Percentiles rank a stretch among this genome's conserved stretches.
Conservation (phyloP, 345 rosid species). For the Linum usitatissimum region DNA sequence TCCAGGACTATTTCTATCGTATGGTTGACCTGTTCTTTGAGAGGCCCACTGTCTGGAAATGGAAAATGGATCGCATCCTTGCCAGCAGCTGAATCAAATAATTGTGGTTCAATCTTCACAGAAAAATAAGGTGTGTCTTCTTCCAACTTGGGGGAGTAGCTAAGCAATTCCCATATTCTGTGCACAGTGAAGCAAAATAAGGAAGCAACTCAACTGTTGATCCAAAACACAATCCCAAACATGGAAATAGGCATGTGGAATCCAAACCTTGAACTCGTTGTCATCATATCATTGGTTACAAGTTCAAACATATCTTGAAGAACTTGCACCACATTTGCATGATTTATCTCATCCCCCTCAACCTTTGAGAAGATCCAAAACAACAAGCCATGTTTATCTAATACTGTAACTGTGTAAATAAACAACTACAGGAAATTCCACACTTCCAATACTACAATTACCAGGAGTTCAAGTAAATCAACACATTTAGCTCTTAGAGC, state of each 20-base stretch:
- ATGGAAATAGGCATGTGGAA: conserved; percentile 10
- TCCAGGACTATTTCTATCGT: neutral
- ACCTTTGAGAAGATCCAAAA: conserved; percentile 28
- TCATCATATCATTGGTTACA: conserved; percentile 78
- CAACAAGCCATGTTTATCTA: neutral
- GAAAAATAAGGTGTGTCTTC: conserved; percentile 33
- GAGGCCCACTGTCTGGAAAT: conserved; percentile 52
- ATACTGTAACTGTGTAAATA: neutral
- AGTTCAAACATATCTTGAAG: conserved; percentile 94
- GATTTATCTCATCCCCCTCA: conserved; percentile 49
- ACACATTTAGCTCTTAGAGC: conserved; percentile 50
- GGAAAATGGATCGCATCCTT: conserved; percentile 59
- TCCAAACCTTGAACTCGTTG: conserved; percentile 54
- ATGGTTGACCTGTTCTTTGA: conserved; percentile 60
- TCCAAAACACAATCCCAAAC: neutral
- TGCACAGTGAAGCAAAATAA: conserved; percentile 7
- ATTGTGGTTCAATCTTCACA: conserved; percentile 45
- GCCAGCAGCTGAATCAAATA: conserved; percentile 50
- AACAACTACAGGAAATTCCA: neutral
- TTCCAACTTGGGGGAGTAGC: conserved; percentile 23
- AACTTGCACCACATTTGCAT: conserved; percentile 50
- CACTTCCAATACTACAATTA: conserved; percentile 26
- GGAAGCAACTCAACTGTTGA: conserved; percentile 2
- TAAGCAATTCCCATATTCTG: conserved; percentile 43
- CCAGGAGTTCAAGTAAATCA: conserved; percentile 72